A percentile compares a stretch with the other conserved stretches of the same genome.
phyloP scores from a whole-genome alignment of 2,329 filamentous ascomycete species.

The Paracoccidioides lutzii region DNA sequence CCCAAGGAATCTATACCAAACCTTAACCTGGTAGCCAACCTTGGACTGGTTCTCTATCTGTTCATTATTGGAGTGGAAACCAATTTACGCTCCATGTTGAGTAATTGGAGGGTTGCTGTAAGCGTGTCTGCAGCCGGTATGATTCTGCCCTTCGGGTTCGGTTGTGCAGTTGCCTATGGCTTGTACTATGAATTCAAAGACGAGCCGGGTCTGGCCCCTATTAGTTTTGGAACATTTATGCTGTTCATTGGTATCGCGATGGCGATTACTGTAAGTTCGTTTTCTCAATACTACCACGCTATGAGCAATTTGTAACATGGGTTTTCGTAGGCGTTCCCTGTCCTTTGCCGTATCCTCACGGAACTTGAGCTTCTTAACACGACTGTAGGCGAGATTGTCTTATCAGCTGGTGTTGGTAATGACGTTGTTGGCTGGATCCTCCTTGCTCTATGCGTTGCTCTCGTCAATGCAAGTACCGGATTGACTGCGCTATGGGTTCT shows the following conservation, averaged over 20 bases:
- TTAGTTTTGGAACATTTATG: slow-evolving; percentile 50
- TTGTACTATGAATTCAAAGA: slow-evolving; percentile 60
- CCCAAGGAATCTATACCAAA: slow-evolving; percentile 61
- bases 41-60: slow-evolving; percentile 72
- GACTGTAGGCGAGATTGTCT: slow-evolving; percentile 55
- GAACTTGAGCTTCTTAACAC: slow-evolving; percentile 65
- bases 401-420: slow-evolving; percentile 83
- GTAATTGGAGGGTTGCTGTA: slow-evolving; percentile 68
- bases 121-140: slow-evolving; percentile 70
- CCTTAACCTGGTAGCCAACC: slow-evolving; percentile 64
- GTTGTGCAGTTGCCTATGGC: slow-evolving; percentile 67
- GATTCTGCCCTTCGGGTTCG: slow-evolving; percentile 69
- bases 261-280: slow-evolving; percentile 59
- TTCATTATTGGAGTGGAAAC: slow-evolving; percentile 84
- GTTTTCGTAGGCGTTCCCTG: slow-evolving; percentile 53
- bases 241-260: slow-evolving; percentile 88
- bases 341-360: slow-evolving; percentile 84
- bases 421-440: slow-evolving; percentile 87
- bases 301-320: slow-evolving; percentile 5
- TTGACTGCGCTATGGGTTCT: slow-evolving; percentile 76
- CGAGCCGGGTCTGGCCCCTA: slow-evolving; percentile 43
- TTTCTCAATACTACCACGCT: neutral
- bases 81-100: slow-evolving; percentile 61
- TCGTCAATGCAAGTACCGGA: slow-evolving; percentile 77
- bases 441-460: slow-evolving; percentile 79